These are phyloP conservation scores for Bodo saltans DNA, from an alignment of 78 protist genomes.

Conservation along the genomic window DNA sequence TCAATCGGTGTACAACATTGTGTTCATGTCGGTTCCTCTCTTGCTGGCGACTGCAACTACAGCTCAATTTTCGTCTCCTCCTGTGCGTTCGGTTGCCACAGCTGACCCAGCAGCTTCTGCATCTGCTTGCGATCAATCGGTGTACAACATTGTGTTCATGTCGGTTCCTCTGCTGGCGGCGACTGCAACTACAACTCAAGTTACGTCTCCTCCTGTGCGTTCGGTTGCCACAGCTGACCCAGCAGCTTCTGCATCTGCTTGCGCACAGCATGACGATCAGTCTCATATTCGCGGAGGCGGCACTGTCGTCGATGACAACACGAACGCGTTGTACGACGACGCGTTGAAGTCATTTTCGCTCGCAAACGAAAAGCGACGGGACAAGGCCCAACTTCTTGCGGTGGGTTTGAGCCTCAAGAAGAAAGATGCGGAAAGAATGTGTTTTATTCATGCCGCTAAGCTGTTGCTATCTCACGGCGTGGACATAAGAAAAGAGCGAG, in stretches of 20 bases:
- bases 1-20: no score
- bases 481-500: no score
- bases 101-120: background rate
- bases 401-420: background rate
- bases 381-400: background rate
- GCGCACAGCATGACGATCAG: background rate
- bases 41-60: no score
- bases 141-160: no score
- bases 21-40: no score
- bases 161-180: no score
- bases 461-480: background rate
- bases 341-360: background rate
- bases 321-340: background rate
- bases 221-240: background rate
- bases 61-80: no score
- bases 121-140: no score
- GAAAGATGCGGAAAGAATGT: background rate
- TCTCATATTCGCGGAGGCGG: background rate
- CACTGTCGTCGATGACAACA: background rate
- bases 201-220: no score
- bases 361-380: background rate
- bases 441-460: background rate
- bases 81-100: background rate
- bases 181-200: no score
- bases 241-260: background rate